Conservation (phyloP, 257 asterid species). For the Salvia splendens region DNA sequence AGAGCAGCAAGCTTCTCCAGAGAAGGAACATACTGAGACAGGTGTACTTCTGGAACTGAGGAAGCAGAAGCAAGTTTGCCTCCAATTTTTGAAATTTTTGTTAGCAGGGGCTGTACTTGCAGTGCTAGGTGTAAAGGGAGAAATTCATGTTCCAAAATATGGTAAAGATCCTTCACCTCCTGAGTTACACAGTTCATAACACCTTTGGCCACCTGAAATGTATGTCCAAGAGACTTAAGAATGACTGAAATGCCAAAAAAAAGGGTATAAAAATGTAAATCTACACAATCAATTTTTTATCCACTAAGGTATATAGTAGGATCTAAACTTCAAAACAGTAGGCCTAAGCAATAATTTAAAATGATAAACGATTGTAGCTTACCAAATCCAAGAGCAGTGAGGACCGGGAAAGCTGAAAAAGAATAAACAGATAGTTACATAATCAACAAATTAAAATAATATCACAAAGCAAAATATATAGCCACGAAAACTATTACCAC, state of each 20-base stretch:
- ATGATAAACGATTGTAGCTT: conserved; percentile 32
- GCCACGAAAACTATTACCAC: conserved; percentile 23
- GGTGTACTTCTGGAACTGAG: conserved; percentile 44
- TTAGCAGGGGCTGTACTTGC: conserved; percentile 47
- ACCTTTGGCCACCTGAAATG: conserved; percentile 74
- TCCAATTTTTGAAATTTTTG: conserved; percentile 30
- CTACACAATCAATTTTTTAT: background rate
- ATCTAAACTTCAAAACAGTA: conserved; percentile 13
- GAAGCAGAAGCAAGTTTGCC: conserved; percentile 34
- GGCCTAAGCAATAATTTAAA: conserved; percentile 5
- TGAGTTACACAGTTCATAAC: conserved; percentile 84
- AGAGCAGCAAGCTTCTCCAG: conserved; percentile 83
- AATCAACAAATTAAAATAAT: background rate
- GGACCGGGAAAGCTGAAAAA: conserved; percentile 84
- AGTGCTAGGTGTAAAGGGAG: conserved; percentile 68
- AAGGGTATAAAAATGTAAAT: background rate
- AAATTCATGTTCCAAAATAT: conserved; percentile 64
- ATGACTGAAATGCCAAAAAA: background rate
- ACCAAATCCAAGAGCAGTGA: conserved; percentile 52
- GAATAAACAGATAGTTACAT: conserved; percentile 26
- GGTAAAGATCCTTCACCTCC: conserved; percentile 58
- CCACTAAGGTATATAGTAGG: background rate
- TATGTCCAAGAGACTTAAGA: conserved; percentile 24
- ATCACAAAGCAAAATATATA: conserved; percentile 24
- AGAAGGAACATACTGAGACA: conserved; percentile 68